Conservation (phyloP, 208 protist genomes). For the Acanthamoeba healyi region DNA sequence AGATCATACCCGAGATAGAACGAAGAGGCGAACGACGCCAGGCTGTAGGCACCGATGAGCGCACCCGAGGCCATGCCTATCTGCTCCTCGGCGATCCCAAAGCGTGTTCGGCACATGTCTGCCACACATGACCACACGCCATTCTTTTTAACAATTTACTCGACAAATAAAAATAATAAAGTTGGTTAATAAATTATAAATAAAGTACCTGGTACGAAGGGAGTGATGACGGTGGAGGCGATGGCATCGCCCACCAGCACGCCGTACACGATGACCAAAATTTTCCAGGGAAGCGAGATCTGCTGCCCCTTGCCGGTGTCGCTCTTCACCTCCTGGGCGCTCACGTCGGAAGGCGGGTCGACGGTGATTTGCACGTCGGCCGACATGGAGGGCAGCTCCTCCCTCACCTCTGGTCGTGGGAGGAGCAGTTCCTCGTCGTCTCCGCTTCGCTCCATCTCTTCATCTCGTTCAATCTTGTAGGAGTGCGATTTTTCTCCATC, state of each 20-base stretch:
- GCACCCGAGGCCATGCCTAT: not conserved
- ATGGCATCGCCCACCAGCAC: constrained; percentile 34
- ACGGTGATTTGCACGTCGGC: constrained; percentile 24
- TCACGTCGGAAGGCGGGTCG: not conserved
- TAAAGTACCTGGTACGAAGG: not conserved
- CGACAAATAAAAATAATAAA: not conserved
- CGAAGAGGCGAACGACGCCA: constrained; percentile 7
- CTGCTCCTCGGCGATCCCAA: not conserved
- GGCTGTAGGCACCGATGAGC: constrained; percentile 1
- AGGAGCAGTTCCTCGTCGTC: not conserved
- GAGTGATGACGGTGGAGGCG: constrained; percentile 25
- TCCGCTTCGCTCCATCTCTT: not conserved
- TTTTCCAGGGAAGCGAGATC: not conserved
- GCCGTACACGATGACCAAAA: constrained; percentile 6
- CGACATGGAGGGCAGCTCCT: not conserved
- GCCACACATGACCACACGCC: not conserved
- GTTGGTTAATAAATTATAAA: not conserved
- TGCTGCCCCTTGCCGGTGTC: not conserved
- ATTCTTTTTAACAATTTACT: too few relatives aligned
- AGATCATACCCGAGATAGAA: not conserved
- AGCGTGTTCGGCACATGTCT: constrained; percentile 46
- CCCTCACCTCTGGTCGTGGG: not conserved
- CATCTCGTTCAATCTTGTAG: not conserved
- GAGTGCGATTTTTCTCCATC: not conserved
- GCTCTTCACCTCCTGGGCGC: not conserved